Percentiles rank a stretch among this genome's conserved stretches.
These are phyloP conservation scores for Helicocarpus griseus DNA, from an alignment of 2,329 filamentous ascomycete species.

Conservation along the genomic window DNA sequence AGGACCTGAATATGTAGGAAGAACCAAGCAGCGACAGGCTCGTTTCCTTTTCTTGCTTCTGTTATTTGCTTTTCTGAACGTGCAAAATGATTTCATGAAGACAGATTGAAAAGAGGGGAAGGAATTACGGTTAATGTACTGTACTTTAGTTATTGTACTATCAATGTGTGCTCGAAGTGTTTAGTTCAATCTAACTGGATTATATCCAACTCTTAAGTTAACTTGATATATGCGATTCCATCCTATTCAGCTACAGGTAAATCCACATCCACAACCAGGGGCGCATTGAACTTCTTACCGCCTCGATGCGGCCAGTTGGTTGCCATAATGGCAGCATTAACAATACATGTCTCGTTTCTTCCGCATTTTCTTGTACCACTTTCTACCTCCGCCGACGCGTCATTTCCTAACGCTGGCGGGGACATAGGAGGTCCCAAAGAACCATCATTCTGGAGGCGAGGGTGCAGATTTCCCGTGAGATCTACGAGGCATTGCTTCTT, in stretches of 20 bases:
- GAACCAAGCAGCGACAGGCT: no score
- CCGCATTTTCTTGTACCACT: neutral
- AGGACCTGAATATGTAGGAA: no score
- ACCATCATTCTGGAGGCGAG: constrained; percentile 26
- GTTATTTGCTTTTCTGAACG: no score
- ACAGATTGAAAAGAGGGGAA: no score
- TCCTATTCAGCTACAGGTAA: constrained; percentile 38
- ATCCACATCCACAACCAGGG: constrained; percentile 74
- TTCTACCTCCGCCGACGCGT: constrained; percentile 10
- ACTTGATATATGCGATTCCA: neutral
- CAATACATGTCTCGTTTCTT: constrained; percentile 61
- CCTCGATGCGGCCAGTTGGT: constrained; percentile 53
- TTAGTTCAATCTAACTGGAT: no score
- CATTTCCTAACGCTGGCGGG: neutral
- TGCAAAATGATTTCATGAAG: no score
- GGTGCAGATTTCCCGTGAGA: constrained; percentile 34
- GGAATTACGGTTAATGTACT: no score
- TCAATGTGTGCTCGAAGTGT: no score
- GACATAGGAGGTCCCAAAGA: neutral
- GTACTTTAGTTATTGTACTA: no score
- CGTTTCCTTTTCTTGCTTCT: no score
- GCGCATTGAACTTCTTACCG: constrained; percentile 61
- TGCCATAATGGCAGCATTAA: constrained; percentile 70
- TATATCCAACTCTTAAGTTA: no score
- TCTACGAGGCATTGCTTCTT: constrained; percentile 48